Conservation (phyloP, 805 yeast genomes). For the Ogataea minuta region DNA sequence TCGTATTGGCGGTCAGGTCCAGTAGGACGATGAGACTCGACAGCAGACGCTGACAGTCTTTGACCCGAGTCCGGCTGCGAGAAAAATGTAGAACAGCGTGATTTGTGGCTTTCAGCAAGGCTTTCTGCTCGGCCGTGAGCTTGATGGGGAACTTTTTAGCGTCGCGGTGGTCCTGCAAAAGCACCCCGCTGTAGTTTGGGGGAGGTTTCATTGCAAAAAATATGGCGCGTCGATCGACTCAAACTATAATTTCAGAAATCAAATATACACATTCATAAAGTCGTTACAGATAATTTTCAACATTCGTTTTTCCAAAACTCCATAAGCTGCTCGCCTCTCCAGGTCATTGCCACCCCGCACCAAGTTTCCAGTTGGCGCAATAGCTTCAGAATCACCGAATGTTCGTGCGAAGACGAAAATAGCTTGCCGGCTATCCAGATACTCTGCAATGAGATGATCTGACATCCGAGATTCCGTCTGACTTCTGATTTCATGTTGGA, state of each 20-base stretch:
- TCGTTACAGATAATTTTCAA: slow-evolving; percentile 11
- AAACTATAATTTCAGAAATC: not conserved
- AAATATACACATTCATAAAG: slow-evolving; percentile 3
- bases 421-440: slow-evolving; percentile 29
- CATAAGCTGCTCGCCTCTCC: slow-evolving; percentile 24
- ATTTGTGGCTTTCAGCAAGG: slow-evolving; percentile 20
- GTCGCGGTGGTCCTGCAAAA: slow-evolving; percentile 27
- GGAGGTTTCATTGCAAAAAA: slow-evolving; percentile 25
- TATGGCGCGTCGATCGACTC: slow-evolving; percentile 4
- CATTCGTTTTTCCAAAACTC: slow-evolving; percentile 31
- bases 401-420: slow-evolving; percentile 27
- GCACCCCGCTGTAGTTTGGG: slow-evolving; percentile 24
- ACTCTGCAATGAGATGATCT: slow-evolving; percentile 23
- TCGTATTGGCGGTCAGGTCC: slow-evolving; percentile 16
- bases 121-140: slow-evolving; percentile 27
- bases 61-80: slow-evolving; percentile 7
- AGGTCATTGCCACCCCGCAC: slow-evolving; percentile 24
- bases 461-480: slow-evolving; percentile 20
- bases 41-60: slow-evolving; percentile 22
- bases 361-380: slow-evolving; percentile 24
- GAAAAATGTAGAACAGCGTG: slow-evolving; percentile 11
- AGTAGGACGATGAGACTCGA: slow-evolving; percentile 25
- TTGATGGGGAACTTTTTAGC: slow-evolving; percentile 23
- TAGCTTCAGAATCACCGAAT: slow-evolving; percentile 22
- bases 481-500: slow-evolving; percentile 19